phyloP scores from a whole-genome alignment of 2,329 filamentous ascomycete genomes.

The Pseudocercospora fuligena region DNA sequence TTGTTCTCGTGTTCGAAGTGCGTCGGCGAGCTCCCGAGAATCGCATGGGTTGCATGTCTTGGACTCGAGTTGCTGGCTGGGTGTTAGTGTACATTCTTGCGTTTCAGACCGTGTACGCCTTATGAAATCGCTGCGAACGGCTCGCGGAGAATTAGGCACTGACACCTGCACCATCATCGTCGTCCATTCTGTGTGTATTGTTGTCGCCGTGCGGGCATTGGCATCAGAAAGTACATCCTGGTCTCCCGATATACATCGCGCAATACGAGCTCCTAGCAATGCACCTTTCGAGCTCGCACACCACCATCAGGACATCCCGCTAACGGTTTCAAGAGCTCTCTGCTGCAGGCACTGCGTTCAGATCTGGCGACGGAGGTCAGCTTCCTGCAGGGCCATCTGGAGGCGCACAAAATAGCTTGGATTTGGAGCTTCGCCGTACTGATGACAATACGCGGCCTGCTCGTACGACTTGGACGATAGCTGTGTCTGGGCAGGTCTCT shows the following conservation, averaged over 20 bases:
- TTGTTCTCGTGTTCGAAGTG: neutral
- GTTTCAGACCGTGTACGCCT: slow-evolving; percentile 16
- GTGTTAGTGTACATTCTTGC: slow-evolving; percentile 16
- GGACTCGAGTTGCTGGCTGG: neutral
- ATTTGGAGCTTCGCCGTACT: neutral
- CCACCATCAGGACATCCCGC: slow-evolving; percentile 5
- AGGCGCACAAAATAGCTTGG: neutral
- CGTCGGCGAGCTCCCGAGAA: neutral
- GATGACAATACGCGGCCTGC: slow-evolving; percentile 7
- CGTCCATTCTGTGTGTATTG: slow-evolving; percentile 1
- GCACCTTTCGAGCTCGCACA: slow-evolving; percentile 12
- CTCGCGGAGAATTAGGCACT: neutral
- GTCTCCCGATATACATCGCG: slow-evolving; percentile 4
- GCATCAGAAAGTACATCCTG: neutral
- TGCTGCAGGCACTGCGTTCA: slow-evolving; percentile 1
- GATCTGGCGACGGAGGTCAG: neutral
- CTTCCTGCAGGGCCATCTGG: slow-evolving; percentile 1
- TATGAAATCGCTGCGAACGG: slow-evolving; percentile 7
- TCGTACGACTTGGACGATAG: neutral
- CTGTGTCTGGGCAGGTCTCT: neutral
- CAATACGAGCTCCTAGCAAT: slow-evolving; percentile 13
- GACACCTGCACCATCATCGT: neutral
- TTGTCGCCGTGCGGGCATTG: slow-evolving; percentile 14
- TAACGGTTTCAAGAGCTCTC: neutral
- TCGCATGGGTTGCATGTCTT: slow-evolving; percentile 1